A percentile compares a stretch with the other conserved stretches of the same genome.
These are phyloP conservation scores for Calonectria multiphialidica DNA, from an alignment of 2,329 filamentous ascomycete genomes.

Conservation along the genomic window DNA sequence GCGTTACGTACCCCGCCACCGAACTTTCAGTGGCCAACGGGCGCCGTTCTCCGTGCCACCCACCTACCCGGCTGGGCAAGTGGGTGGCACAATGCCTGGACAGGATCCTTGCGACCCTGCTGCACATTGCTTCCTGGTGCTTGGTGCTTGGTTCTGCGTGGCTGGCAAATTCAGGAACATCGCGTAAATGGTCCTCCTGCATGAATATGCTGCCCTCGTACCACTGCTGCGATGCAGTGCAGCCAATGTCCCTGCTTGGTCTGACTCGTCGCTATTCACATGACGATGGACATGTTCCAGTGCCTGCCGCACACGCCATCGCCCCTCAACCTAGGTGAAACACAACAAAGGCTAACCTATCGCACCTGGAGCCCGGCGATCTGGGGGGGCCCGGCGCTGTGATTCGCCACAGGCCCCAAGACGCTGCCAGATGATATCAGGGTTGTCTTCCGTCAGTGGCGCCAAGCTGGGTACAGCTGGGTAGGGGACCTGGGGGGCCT, in stretches of 20 bases:
- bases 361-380: neutral
- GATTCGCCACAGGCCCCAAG: conserved; percentile 13
- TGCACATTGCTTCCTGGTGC: neutral
- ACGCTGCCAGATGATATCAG: neutral
- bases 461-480: neutral
- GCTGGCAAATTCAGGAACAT: neutral
- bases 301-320: neutral
- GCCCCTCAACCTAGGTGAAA: conserved; percentile 10
- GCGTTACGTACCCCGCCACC: neutral
- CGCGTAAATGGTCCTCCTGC: conserved; percentile 2
- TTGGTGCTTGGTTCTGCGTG: neutral
- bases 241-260: neutral
- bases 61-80: conserved; percentile 3
- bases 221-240: neutral
- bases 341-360: neutral
- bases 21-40: neutral
- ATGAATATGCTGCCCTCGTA: neutral
- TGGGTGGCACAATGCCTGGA: neutral
- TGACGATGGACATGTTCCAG: neutral
- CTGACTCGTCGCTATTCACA: conserved; percentile 4
- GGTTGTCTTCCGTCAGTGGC: conserved; percentile 13
- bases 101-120: neutral
- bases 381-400: neutral
- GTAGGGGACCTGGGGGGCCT: conserved; percentile 8
- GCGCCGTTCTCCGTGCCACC: neutral